Base-by-base conservation (phyloP, 371 early-diverging fungal species). In the Mucor plumbeus region DNA sequence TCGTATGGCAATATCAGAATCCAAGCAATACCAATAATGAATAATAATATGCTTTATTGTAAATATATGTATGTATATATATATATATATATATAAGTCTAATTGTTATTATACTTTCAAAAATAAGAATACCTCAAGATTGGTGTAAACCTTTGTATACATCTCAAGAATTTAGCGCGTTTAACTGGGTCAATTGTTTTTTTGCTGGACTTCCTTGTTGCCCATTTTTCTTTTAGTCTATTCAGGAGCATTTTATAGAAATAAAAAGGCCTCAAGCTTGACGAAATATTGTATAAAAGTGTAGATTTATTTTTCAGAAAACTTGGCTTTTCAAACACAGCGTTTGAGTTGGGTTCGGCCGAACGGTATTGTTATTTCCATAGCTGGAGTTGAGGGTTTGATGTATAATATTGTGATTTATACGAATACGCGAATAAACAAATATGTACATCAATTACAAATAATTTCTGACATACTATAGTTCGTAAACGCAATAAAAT, bases 1-100 rank as follows among this genome's bases (percentile, higher is more conserved):
- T 86, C 81, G 47, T 83, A 80, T 14, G 88, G 85, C 8, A 88
- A 65, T 19, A 83, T 60, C 14, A 87, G 68, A 0, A 89, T 67
- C 85, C 85, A 85, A 17, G 68, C 60, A 63, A 85, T 71, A 8
- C 81, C 88, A 14, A 85, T 73, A 55, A 84, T 64, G 54, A 83
- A 85, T 44, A 88, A 70, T 10, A 81, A 26, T 44, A 84, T 65
- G 63, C 88, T 84, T n/a, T 19, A 9, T 26, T 10, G 11, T 21
- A 41, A 39, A 19, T n/a, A n/a, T n/a, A n/a, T n/a, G n/a, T n/a
- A n/a, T n/a, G n/a, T n/a, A n/a, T n/a, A n/a, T n/a, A n/a, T n/a
- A 3, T 26, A 26, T 26, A 26, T 26, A 26, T 26, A 26, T 26
- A 26, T 26, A 26, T 26, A 26, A 26, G 26, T 26, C 26, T 26